Conservation (phyloP, 345 rosid genomes). For the Salix koriyanagi region DNA sequence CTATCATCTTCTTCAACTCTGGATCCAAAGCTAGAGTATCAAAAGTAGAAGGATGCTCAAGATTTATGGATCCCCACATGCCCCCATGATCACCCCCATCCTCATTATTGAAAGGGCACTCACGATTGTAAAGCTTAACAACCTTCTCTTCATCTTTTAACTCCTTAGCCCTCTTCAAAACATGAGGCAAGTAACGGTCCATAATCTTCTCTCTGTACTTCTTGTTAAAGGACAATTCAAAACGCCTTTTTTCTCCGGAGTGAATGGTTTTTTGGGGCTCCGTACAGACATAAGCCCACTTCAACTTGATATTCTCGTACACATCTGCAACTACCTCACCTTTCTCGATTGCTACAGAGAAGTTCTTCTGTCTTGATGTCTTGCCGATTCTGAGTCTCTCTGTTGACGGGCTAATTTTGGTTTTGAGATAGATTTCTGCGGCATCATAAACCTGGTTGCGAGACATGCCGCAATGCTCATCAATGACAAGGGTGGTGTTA, state of each 20-base stretch:
- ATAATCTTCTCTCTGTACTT: slow-evolving; percentile 29
- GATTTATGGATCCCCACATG: slow-evolving; percentile 41
- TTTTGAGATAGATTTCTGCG: slow-evolving; percentile 41
- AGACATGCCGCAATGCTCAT: slow-evolving; percentile 28
- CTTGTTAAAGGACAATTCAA: slow-evolving; percentile 39
- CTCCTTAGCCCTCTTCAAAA: slow-evolving; percentile 23
- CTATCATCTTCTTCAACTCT: slow-evolving; percentile 31
- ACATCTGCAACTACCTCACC: slow-evolving; percentile 37
- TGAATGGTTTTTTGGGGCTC: slow-evolving; percentile 8
- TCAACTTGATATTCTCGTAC: slow-evolving; percentile 23
- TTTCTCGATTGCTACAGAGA: slow-evolving; percentile 29
- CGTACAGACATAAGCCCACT: slow-evolving; percentile 26
- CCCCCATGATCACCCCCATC: slow-evolving; percentile 17
- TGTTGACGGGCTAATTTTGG: slow-evolving; percentile 40
- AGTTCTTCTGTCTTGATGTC: slow-evolving; percentile 22
- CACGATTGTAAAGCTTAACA: slow-evolving; percentile 38
- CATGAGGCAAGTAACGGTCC: slow-evolving; percentile 27
- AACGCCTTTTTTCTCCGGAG: slow-evolving; percentile 15
- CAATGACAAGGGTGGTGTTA: slow-evolving; percentile 28
- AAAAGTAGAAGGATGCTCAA: slow-evolving; percentile 52
- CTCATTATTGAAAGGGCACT: slow-evolving; percentile 13
- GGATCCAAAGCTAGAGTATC: slow-evolving; percentile 49
- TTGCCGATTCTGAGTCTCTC: slow-evolving; percentile 41
- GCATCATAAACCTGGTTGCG: slow-evolving; percentile 42
- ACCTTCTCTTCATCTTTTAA: slow-evolving; percentile 35